A percentile compares a stretch with the other conserved stretches of the same genome.
Conservation (phyloP, 305 asterid genomes). For the Fraxinus albicans region DNA sequence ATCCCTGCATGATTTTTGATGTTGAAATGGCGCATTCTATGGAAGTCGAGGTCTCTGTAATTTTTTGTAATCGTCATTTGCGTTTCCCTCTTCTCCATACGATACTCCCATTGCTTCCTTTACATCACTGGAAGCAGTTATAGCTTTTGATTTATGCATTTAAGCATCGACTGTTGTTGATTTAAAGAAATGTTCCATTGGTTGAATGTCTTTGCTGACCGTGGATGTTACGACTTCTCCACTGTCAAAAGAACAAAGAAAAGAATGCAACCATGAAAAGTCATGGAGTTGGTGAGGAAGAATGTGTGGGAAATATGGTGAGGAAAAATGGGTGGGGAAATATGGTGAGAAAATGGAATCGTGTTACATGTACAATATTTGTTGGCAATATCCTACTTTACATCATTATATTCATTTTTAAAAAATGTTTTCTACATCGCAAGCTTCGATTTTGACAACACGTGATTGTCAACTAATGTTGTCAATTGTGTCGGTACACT, state of each 20-base stretch:
- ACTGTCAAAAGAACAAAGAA: neutral
- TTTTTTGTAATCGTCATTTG: constrained; percentile 10
- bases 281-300: too few species aligned
- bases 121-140: constrained; percentile 17
- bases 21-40: constrained; percentile 16
- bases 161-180: constrained; percentile 10
- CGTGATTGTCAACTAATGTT: too few species aligned
- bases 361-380: too few species aligned
- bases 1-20: constrained; percentile 4
- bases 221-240: constrained; percentile 5
- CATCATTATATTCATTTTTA: too few species aligned
- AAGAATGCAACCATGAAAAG: too few species aligned
- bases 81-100: constrained; percentile 19
- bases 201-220: constrained; percentile 13
- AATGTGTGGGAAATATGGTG: too few species aligned
- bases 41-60: constrained; percentile 20
- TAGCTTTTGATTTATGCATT: constrained; percentile 22
- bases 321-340: too few species aligned
- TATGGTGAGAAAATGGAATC: too few species aligned
- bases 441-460: too few species aligned
- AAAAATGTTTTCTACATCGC: too few species aligned
- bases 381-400: too few species aligned
- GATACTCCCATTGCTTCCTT: constrained; percentile 17
- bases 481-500: too few species aligned
- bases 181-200: constrained; percentile 20